Evolutionary conservation across 345 rosid species (phyloP).

Genomic region (Hibiscus mutabilis): DNA sequence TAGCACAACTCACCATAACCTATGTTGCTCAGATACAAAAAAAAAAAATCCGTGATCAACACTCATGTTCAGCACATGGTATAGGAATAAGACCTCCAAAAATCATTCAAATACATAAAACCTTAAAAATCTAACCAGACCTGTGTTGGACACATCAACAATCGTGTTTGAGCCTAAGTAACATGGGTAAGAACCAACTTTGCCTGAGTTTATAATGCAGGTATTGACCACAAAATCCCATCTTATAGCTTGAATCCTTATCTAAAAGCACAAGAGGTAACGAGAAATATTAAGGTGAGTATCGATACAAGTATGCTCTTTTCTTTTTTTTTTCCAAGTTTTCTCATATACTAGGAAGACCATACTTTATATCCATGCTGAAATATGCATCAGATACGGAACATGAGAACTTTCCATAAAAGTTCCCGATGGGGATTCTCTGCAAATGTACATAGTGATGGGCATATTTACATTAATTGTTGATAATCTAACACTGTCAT

Average conservation of each 20-base stretch:
- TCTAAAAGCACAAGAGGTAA: not conserved
- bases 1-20: not conserved
- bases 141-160: not conserved
- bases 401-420: not conserved
- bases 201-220: not conserved
- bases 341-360: not conserved
- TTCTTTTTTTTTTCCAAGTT: not conserved
- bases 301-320: not conserved
- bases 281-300: not conserved
- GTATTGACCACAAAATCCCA: not conserved
- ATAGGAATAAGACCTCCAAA: no score
- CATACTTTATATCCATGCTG: not conserved
- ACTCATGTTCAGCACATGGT: no score
- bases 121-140: no score
- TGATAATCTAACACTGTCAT: not conserved
- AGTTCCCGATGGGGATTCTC: not conserved
- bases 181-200: no score
- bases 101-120: no score
- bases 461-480: not conserved
- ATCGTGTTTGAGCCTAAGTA: not conserved
- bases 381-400: not conserved
- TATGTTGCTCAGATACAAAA: no score
- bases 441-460: not conserved
- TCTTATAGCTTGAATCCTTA: not conserved
- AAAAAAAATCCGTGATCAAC: not conserved